Evolutionary conservation across 2,329 filamentous ascomycete species (phyloP), one percentile per base, ranked within the genome.

Genomic region (Colletotrichum higginsianum): DNA sequence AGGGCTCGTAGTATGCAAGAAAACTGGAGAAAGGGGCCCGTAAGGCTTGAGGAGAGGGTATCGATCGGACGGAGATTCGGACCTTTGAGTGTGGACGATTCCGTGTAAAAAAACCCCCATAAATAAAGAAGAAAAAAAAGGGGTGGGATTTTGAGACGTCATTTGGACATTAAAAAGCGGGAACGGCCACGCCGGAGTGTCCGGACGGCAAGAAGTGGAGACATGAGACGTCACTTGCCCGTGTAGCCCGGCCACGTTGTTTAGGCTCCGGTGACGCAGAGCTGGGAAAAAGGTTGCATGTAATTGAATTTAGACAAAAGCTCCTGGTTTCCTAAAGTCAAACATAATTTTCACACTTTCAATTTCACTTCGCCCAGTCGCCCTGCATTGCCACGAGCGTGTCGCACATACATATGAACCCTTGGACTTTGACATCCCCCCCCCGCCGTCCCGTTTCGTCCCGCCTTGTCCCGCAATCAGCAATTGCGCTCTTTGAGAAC

Each of bases 161-260:
- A 63, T 63, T 63, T 63, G 61, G 23, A 55, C 49, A 55, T 63
- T 12, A 55, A 55, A 62, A 58, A 63, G 53, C 49, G 49, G 61
- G 61, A 40, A 55, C 35, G 16, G 38, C 38, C 35, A 63, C 26
- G 12, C 49, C 61, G 61, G 38, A 52, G 21, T 42, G 47, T 18
- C 49, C 61, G 61, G 49, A 63, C 61, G 61, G 49, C 11, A 21
- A 46, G 35, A 55, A 63, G 49, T 63, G 61, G 61, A 8, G 38
- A 55, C 49, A 18, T 38, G 15, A 23, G 49, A 63, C 61, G 61
- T 63, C 61, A 63, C 61, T 55, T 15, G 61, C 42, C 49, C 47
- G 61, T 55, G 23, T 42, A 12, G 35, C 38, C 38, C 38, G 23
- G 40, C 16, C 4, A 63, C 21, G n/a, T 11, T 30, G 40, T 40